phyloP scores from a whole-genome alignment of 1,284 basidiomycete species.

The Cutaneotrichosporon cyanovorans region DNA sequence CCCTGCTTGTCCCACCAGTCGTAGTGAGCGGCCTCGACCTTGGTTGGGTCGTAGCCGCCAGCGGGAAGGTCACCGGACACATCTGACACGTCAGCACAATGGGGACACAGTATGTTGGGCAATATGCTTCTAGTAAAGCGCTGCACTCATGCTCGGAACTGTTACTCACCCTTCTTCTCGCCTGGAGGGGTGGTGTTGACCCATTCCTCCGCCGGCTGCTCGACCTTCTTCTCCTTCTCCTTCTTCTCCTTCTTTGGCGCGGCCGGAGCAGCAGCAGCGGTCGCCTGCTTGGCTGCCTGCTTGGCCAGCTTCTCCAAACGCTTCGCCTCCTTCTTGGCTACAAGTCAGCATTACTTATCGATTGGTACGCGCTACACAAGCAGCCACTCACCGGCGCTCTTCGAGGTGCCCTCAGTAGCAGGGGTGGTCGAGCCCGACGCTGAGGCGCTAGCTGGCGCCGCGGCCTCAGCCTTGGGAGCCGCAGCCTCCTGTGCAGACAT shows the following conservation, averaged over 20 bases:
- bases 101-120: too few species aligned
- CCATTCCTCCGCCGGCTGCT: conserved; percentile 57
- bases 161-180: conserved; percentile 73
- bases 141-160: not conserved
- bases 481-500: conserved; percentile 31
- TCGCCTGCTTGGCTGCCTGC: conserved; percentile 52
- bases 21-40: conserved; percentile 94
- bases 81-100: conserved; percentile 53
- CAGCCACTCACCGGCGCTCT: conserved; percentile 34
- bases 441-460: conserved; percentile 15
- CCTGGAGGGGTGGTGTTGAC: conserved; percentile 80
- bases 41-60: conserved; percentile 88
- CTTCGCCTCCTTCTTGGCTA: conserved; percentile 66
- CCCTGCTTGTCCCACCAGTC: conserved; percentile 93
- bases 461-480: conserved; percentile 24
- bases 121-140: too few species aligned
- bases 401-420: conserved; percentile 22
- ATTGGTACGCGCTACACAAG: too few species aligned
- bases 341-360: too few species aligned
- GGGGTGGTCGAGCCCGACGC: conserved; percentile 10
- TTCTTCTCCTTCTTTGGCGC: conserved; percentile 66
- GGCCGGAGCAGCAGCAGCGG: conserved; percentile 43
- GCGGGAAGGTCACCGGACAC: conserved; percentile 67
- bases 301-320: conserved; percentile 54
- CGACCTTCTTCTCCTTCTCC: conserved; percentile 57